Conservation (phyloP, 768 basidiomycete species). For the Mycena kentingensis region DNA sequence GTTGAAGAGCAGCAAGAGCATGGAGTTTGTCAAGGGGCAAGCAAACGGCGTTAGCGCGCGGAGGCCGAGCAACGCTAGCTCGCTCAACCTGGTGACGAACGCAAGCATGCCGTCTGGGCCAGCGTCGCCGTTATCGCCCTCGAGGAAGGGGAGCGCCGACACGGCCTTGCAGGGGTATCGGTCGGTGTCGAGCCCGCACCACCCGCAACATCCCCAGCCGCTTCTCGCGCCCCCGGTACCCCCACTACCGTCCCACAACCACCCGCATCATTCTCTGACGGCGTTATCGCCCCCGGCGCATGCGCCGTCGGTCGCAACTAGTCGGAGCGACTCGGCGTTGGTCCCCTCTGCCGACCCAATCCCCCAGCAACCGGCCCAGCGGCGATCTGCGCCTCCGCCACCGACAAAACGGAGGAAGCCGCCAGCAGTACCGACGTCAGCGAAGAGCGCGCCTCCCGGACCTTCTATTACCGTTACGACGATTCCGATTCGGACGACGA, state of each 20-base stretch:
- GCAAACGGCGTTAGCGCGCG: slow-evolving; percentile 37
- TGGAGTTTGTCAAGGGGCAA: slow-evolving; percentile 52
- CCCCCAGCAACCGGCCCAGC: slow-evolving; percentile 34
- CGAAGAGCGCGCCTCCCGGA: too few relatives aligned
- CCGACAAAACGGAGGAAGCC: slow-evolving; percentile 71
- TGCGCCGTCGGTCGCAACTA: slow-evolving; percentile 1
- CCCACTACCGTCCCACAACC: slow-evolving; percentile 16
- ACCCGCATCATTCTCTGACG: slow-evolving; percentile 13
- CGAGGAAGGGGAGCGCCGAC: slow-evolving; percentile 29
- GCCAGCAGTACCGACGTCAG: slow-evolving; percentile 63
- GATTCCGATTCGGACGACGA: slow-evolving; percentile 56
- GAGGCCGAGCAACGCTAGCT: slow-evolving; percentile 43
- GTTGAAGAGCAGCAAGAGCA: slow-evolving; percentile 67
- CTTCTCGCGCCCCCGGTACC: slow-evolving; percentile 18
- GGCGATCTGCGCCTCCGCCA: slow-evolving; percentile 64
- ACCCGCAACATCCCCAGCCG: slow-evolving; percentile 10
- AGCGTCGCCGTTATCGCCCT: slow-evolving; percentile 16
- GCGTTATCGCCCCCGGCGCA: slow-evolving; percentile 12
- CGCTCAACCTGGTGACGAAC: slow-evolving; percentile 34
- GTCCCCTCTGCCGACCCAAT: slow-evolving; percentile 19
- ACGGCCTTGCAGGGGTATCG: slow-evolving; percentile 26
- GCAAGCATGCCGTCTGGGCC: slow-evolving; percentile 10
- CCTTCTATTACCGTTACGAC: slow-evolving; percentile 57
- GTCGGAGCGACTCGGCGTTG: slow-evolving; percentile 14
- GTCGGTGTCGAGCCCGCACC: slow-evolving; percentile 11